Conservation (phyloP, 208 protist genomes). For the Borovskyia barvae region DNA sequence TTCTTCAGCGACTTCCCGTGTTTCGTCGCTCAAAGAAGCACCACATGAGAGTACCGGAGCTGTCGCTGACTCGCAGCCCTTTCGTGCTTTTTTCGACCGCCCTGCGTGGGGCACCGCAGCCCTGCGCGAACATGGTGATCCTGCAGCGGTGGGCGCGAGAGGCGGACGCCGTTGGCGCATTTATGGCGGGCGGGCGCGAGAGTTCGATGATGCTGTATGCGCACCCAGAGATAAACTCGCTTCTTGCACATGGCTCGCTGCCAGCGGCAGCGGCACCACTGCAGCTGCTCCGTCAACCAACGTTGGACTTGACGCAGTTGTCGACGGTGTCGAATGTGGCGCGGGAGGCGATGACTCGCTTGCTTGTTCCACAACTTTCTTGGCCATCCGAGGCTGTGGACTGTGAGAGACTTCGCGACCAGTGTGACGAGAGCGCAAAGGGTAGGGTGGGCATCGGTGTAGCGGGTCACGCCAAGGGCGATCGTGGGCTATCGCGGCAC, state of each 20-base stretch:
- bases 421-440: background rate
- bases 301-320: conserved; percentile 24
- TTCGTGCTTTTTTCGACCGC: conserved; percentile 21
- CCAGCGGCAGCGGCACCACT: conserved; percentile 9
- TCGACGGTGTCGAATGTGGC: conserved; percentile 8
- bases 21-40: conserved; percentile 27
- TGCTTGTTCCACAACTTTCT: conserved; percentile 16
- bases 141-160: conserved; percentile 31
- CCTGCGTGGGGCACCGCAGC: conserved; percentile 16
- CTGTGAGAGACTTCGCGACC: conserved; percentile 1
- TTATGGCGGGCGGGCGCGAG: conserved; percentile 5
- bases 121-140: conserved; percentile 38
- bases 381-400: conserved; percentile 15
- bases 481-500: too few relatives aligned
- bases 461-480: background rate
- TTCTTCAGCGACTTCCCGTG: conserved; percentile 36
- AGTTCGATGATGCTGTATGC: conserved; percentile 5
- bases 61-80: conserved; percentile 22
- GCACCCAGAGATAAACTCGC: conserved; percentile 4
- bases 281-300: conserved; percentile 35
- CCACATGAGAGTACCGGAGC: conserved; percentile 29
- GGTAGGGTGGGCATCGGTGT: background rate
- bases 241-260: conserved; percentile 1
- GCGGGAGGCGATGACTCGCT: conserved; percentile 9
- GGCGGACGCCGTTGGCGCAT: conserved; percentile 10